These are phyloP conservation scores for Apiospora koreana DNA, from an alignment of 2,329 filamentous ascomycete species.

Conservation along the genomic window DNA sequence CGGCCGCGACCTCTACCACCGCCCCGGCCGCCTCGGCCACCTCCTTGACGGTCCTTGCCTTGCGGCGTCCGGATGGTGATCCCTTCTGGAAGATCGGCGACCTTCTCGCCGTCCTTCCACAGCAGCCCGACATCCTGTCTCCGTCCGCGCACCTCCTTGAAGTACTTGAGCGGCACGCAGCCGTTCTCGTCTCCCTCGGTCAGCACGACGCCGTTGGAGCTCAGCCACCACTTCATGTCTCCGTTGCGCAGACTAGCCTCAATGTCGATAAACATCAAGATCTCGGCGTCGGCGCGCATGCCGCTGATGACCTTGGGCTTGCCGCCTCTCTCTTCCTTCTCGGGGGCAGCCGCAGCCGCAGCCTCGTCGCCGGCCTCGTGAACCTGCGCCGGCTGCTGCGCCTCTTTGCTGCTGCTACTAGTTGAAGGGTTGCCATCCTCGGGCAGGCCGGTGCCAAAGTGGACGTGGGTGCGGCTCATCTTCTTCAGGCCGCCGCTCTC, in stretches of 20 bases:
- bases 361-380: conserved; percentile 13
- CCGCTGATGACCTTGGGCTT: conserved; percentile 65
- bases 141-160: conserved; percentile 69
- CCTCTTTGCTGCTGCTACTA: not conserved
- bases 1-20: conserved; percentile 25
- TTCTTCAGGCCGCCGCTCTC: conserved; percentile 73
- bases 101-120: conserved; percentile 68
- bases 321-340: conserved; percentile 17
- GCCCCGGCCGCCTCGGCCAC: conserved; percentile 38
- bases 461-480: conserved; percentile 87
- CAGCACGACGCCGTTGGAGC: conserved; percentile 76
- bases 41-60: conserved; percentile 42
- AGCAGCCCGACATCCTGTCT: conserved; percentile 62
- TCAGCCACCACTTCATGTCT: conserved; percentile 72
- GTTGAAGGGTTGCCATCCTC: conserved; percentile 22
- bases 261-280: conserved; percentile 78
- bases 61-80: conserved; percentile 51
- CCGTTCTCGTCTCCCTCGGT: conserved; percentile 61
- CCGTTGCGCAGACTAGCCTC: conserved; percentile 62
- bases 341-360: conserved; percentile 20
- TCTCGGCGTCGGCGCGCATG: conserved; percentile 76
- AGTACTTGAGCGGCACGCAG: conserved; percentile 66
- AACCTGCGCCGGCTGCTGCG: conserved; percentile 10
- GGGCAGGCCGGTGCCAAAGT: conserved; percentile 79
- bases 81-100: conserved; percentile 65